phyloP scores from a whole-genome alignment of 208 protist genomes.

The Acanthamoeba rhysodes region DNA sequence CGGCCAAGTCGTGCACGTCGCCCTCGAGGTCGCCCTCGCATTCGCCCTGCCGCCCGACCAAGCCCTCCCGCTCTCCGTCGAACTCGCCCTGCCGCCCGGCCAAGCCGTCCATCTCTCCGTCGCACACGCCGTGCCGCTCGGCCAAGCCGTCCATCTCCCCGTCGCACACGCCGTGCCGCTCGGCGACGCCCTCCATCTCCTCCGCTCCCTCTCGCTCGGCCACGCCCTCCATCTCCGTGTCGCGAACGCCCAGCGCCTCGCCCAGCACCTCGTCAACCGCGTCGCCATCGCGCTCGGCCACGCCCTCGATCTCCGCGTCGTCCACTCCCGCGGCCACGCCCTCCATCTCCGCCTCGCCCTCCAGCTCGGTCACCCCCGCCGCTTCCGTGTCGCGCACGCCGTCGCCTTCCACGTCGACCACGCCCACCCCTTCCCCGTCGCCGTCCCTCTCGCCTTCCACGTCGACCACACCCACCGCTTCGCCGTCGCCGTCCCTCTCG shows the following conservation, averaged over 20 bases:
- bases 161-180: too few species aligned
- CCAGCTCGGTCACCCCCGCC: neutral
- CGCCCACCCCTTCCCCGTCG: neutral
- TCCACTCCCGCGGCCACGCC: neutral
- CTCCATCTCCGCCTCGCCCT: neutral
- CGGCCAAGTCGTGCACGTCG: neutral
- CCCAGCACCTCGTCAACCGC: neutral
- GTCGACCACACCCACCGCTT: neutral
- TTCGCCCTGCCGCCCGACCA: neutral
- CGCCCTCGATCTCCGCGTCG: neutral
- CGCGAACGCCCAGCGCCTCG: neutral
- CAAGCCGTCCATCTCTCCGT: too few species aligned
- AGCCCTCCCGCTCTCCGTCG: neutral
- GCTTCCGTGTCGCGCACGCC: neutral
- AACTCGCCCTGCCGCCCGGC: too few species aligned
- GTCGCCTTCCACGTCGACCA: neutral
- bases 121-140: neutral
- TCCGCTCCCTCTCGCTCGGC: neutral
- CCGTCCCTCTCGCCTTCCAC: neutral
- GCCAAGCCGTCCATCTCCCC: neutral
- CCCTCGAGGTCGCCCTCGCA: neutral
- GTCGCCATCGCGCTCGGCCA: neutral
- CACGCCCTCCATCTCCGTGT: neutral
- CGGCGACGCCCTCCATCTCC: neutral
- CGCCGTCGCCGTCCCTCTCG: neutral